Evolutionary conservation across 2,329 filamentous ascomycete genomes (phyloP).

Genomic region (Fusarium falciforme): DNA sequence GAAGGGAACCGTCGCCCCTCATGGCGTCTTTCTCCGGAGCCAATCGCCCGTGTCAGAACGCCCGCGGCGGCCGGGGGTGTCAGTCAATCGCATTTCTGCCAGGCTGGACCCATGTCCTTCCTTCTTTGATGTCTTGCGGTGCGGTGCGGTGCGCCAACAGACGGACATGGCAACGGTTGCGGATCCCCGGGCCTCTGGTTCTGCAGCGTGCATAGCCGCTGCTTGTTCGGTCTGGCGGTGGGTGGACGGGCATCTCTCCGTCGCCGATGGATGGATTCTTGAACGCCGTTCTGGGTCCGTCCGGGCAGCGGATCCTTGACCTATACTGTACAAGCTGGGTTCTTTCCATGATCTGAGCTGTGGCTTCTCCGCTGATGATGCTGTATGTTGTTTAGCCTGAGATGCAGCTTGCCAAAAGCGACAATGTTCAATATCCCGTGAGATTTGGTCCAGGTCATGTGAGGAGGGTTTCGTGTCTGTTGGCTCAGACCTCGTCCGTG

Average conservation of each 20-base stretch:
- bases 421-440: background rate
- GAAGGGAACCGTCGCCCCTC: constrained; percentile 35
- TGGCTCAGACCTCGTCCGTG: background rate
- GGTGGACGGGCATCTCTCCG: background rate
- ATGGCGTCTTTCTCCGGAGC: constrained; percentile 33
- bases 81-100: constrained; percentile 32
- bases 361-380: background rate
- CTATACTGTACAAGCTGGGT: background rate
- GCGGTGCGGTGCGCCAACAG: background rate
- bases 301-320: constrained; percentile 2
- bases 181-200: background rate
- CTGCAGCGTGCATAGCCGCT: background rate
- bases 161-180: background rate
- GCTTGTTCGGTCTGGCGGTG: background rate
- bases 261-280: background rate
- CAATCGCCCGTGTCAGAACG: constrained; percentile 36
- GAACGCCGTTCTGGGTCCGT: background rate
- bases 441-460: constrained; percentile 21
- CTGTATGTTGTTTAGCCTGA: background rate
- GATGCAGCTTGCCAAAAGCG: constrained; percentile 3
- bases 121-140: background rate
- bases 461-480: constrained; percentile 6
- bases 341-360: background rate
- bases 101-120: constrained; percentile 17
- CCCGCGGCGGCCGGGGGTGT: constrained; percentile 24